Evolutionary conservation across 148 eudicot genomes (phyloP).

Genomic region (Chenopodium album): DNA sequence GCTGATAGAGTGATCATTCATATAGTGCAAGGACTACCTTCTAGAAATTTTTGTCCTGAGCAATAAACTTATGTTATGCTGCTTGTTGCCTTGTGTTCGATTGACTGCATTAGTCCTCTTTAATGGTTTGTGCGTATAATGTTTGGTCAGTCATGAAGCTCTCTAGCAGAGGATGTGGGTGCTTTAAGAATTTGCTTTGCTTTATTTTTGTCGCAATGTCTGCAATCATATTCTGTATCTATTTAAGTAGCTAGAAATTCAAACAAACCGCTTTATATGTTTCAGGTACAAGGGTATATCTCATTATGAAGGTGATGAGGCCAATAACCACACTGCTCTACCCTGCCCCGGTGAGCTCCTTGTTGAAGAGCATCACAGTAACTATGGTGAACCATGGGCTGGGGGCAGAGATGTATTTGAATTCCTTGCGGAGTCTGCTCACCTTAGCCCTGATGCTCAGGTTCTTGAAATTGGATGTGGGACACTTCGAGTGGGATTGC

Average conservation of each 20-base stretch:
- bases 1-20: no score
- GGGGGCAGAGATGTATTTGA: slow-evolving; percentile 96
- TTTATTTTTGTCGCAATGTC: not conserved
- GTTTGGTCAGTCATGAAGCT: not conserved
- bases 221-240: not conserved
- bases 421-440: slow-evolving; percentile 70
- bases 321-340: slow-evolving; percentile 76
- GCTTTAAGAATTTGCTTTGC: not conserved
- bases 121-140: not conserved
- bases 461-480: slow-evolving; percentile 98
- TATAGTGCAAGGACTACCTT: not conserved
- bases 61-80: no score
- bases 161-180: not conserved
- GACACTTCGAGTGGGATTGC: slow-evolving; percentile 92
- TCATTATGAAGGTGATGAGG: slow-evolving; percentile 74
- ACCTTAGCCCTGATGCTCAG: slow-evolving; percentile 54
- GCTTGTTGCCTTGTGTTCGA: not conserved
- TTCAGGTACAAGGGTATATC: slow-evolving; percentile 92
- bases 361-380: slow-evolving; percentile 97
- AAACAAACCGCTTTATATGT: not conserved
- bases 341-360: slow-evolving; percentile 93
- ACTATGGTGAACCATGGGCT: slow-evolving; percentile 99
- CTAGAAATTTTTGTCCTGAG: not conserved
- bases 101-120: not conserved
- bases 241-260: not conserved